Evolutionary conservation across 495 filamentous ascomycete genomes (phyloP).

Genomic region (Aspergillus taichungensis): DNA sequence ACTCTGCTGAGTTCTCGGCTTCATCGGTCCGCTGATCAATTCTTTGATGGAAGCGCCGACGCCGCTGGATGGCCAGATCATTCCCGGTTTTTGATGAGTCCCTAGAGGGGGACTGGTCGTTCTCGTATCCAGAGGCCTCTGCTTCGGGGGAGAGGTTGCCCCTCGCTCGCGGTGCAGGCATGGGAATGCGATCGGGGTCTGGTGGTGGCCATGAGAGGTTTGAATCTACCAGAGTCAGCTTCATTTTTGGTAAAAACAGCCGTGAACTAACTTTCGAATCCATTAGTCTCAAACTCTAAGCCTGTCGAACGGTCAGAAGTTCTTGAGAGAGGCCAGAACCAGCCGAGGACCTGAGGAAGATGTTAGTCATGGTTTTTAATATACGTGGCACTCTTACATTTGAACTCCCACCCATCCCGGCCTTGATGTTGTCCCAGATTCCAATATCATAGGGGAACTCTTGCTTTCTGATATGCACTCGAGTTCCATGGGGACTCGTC

Average conservation of each 20-base stretch:
- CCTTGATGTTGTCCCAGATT: constrained; percentile 66
- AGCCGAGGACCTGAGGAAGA: constrained; percentile 34
- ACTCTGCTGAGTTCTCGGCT: constrained; percentile 14
- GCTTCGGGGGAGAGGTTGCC: constrained; percentile 25
- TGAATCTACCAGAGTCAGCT: constrained; percentile 28
- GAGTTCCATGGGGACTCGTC: constrained; percentile 50
- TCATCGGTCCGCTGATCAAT: constrained; percentile 31
- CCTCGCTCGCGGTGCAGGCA: constrained; percentile 18
- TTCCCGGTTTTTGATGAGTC: constrained; percentile 45
- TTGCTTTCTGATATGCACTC: constrained; percentile 49
- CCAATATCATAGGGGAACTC: constrained; percentile 94
- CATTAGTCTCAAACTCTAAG: constrained; percentile 72
- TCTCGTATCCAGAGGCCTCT: constrained; percentile 32
- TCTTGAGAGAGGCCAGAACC: constrained; percentile 56
- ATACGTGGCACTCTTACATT: constrained; percentile 24
- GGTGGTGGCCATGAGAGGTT: constrained; percentile 71
- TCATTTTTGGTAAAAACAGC: not conserved
- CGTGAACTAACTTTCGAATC: constrained; percentile 60
- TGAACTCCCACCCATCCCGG: constrained; percentile 60
- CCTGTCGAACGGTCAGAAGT: constrained; percentile 48
- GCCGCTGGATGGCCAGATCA: constrained; percentile 26
- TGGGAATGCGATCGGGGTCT: constrained; percentile 74
- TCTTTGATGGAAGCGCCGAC: constrained; percentile 44
- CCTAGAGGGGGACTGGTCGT: constrained; percentile 41
- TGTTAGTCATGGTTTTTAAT: not conserved